Conservation (phyloP, 1,139 yeast species). For the Candida sojae region DNA sequence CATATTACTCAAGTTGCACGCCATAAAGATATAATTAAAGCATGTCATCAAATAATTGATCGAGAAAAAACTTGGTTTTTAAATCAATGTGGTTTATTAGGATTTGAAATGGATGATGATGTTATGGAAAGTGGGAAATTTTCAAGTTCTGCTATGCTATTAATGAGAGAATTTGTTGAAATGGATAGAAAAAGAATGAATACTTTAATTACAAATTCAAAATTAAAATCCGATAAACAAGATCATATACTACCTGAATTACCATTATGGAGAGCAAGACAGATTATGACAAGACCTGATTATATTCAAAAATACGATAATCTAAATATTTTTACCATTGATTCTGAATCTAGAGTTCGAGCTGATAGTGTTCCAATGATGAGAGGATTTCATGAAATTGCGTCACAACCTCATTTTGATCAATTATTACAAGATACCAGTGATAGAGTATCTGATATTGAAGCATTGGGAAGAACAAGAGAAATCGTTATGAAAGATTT, state of each 20-base stretch:
- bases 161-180: constrained; percentile 71
- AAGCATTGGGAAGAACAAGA: constrained; percentile 76
- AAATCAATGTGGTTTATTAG: constrained; percentile 78
- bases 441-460: constrained; percentile 75
- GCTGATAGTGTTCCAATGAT: constrained; percentile 89
- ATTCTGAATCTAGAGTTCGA: constrained; percentile 69
- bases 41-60: constrained; percentile 73
- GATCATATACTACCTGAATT: constrained; percentile 68
- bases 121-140: constrained; percentile 87
- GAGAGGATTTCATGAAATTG: constrained; percentile 84
- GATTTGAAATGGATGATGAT: constrained; percentile 83
- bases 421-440: constrained; percentile 67
- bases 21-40: constrained; percentile 58
- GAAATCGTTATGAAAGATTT: constrained; percentile 78
- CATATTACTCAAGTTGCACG: constrained; percentile 76
- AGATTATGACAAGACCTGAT: constrained; percentile 83
- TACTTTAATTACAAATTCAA: constrained; percentile 25
- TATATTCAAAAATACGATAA: constrained; percentile 75
- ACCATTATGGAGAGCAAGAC: constrained; percentile 83
- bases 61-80: constrained; percentile 84
- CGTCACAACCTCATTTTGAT: constrained; percentile 70
- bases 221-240: constrained; percentile 16
- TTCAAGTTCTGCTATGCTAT: constrained; percentile 72
- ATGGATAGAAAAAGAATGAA: constrained; percentile 52
- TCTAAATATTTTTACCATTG: constrained; percentile 76